These are phyloP conservation scores for Fusarium azukiicola DNA, from an alignment of 2,329 filamentous ascomycete species.

Conservation along the genomic window DNA sequence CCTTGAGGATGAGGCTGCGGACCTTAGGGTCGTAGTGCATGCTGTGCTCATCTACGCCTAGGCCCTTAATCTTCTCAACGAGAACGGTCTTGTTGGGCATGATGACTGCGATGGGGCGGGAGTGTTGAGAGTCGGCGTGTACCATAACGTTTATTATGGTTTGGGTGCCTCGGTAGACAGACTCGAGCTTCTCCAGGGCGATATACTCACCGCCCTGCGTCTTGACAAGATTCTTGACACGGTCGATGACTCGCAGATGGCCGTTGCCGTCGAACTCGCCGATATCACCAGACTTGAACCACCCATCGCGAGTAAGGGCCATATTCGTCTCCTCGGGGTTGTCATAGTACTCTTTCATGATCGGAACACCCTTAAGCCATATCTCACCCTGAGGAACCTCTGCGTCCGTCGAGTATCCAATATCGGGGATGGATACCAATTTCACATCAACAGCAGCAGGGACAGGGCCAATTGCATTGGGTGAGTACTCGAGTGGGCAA, in stretches of 20 bases:
- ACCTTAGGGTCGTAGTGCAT: conserved; percentile 85
- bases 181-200: conserved; percentile 96
- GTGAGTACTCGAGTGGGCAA: conserved; percentile 92
- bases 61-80: conserved; percentile 77
- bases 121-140: conserved; percentile 87
- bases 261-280: conserved; percentile 92
- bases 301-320: conserved; percentile 90
- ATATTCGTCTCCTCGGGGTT: conserved; percentile 92
- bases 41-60: conserved; percentile 83
- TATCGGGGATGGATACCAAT: conserved; percentile 93
- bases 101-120: conserved; percentile 91
- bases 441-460: conserved; percentile 92
- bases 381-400: conserved; percentile 95
- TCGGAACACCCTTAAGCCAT: conserved; percentile 89
- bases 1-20: conserved; percentile 80
- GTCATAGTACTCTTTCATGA: conserved; percentile 90
- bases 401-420: conserved; percentile 89
- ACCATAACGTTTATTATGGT: conserved; percentile 93
- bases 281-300: conserved; percentile 99
- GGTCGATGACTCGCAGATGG: conserved; percentile 93
- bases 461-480: conserved; percentile 88
- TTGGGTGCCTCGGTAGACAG: conserved; percentile 90
- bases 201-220: conserved; percentile 98
- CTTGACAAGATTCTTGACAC: conserved; percentile 99
- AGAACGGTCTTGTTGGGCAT: conserved; percentile 83